Evolutionary conservation across 305 asterid genomes (phyloP).

Genomic region (Solanum hybrid): DNA sequence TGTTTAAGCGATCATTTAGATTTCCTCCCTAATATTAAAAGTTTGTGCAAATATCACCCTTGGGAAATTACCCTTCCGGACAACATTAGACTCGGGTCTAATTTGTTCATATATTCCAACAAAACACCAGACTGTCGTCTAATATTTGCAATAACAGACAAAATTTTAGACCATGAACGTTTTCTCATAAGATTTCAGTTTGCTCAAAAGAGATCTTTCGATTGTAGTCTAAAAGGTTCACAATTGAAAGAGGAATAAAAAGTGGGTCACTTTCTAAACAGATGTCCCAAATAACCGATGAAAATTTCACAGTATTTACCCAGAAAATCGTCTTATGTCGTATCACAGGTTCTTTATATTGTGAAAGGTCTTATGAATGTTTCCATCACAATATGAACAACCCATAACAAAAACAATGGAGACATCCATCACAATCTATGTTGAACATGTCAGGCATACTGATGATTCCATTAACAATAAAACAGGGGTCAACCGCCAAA

Average conservation of each 20-base stretch:
- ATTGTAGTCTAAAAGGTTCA: neutral
- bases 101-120: neutral
- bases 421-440: neutral
- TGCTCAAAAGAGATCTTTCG: neutral
- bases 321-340: neutral
- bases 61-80: neutral
- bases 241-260: neutral
- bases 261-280: neutral
- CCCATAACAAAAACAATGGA: neutral
- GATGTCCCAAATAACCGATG: neutral
- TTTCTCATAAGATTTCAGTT: neutral
- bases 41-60: neutral
- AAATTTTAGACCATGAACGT: neutral
- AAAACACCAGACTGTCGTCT: neutral
- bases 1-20: neutral
- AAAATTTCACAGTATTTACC: neutral
- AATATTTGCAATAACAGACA: neutral
- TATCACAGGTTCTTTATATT: neutral
- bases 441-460: neutral
- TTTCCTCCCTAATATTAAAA: neutral
- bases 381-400: neutral
- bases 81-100: neutral
- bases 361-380: neutral
- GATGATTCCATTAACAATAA: neutral
- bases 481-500: conserved; percentile 6